Conservation (phyloP, 345 rosid genomes). For the Raphanus raphanistrum region DNA sequence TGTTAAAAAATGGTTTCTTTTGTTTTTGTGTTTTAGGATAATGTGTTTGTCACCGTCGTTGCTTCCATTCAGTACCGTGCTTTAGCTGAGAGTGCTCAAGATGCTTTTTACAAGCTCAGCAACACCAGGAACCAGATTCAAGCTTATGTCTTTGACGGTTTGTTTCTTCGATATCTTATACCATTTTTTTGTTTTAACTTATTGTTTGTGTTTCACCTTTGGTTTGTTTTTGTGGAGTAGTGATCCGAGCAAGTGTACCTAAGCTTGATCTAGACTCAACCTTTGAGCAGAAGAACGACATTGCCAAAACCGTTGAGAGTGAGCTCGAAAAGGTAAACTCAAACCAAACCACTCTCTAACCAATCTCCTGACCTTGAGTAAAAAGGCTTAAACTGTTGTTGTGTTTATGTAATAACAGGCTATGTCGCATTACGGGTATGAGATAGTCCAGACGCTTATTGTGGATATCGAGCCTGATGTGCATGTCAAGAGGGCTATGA, state of each 20-base stretch:
- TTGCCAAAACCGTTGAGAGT: constrained; percentile 58
- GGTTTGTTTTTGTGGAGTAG: constrained; percentile 32
- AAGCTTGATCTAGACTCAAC: constrained; percentile 58
- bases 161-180: constrained; percentile 1
- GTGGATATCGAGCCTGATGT: constrained; percentile 80
- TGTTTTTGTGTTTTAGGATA: constrained; percentile 38
- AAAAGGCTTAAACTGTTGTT: not conserved
- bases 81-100: constrained; percentile 45
- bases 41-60: constrained; percentile 55
- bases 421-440: constrained; percentile 73
- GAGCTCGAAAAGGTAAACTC: constrained; percentile 60
- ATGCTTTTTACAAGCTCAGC: constrained; percentile 53
- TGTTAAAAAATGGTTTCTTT: not conserved
- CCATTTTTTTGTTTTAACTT: not conserved
- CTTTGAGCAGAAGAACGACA: constrained; percentile 65
- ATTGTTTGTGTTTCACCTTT: not conserved
- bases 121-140: constrained; percentile 52
- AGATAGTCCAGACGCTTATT: constrained; percentile 79
- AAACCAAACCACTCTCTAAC: not conserved
- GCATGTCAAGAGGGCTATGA: constrained; percentile 77
- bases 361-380: not conserved
- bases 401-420: constrained; percentile 52
- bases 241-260: constrained; percentile 68
- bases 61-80: constrained; percentile 56
- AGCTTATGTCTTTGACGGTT: constrained; percentile 57